Evolutionary conservation across 2,329 filamentous ascomycete species (phyloP), one percentile per base, ranked within the genome.

Genomic region (Hirsutella rhossiliensis): DNA sequence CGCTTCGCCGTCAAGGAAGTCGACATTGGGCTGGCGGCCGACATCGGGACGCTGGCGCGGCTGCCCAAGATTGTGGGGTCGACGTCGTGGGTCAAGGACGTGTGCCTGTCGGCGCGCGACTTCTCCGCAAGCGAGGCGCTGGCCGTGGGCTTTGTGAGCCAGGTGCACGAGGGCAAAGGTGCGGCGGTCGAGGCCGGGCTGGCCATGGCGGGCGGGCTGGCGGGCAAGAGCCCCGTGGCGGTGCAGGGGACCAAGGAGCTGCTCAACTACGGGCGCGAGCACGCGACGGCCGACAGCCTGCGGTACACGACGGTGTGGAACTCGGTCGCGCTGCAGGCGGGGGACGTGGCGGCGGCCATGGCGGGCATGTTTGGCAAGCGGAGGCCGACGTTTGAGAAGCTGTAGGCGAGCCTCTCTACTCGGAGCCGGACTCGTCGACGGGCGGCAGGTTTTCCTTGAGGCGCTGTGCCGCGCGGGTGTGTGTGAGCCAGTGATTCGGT

Each of bases 231-330:
- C 56, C 90, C 90, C 0, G 80, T 97, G 19, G 88, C 87, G 2
- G 84, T 90, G 50, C 78, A 87, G 67, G 82, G 85, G 6, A 94
- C 88, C 9, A 95, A 95, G 69, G 84, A 92, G 65, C 64, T 94
- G 49, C 59, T 95, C 57, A 88, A 92, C 62, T 87, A 82, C 57
- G 84, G 82, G 30, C 74, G 86, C 54, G 89, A 94, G 61, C 78
- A 88, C 60, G 71, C 73, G 2, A 78, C 94, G 27, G 76, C 75
- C 39, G 87, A 94, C 53, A 87, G 82, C 40, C 65, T 97, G 60
- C 77, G 78, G 46, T 96, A 95, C 62, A 94, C 89, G 4, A 74
- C 78, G 11, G 73, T 92, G 1, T 96, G 89, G 90, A 97, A 97
- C 58, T 76, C 79, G 53, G 84, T 80, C 3, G 84, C 85, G 56